Evolutionary conservation across 140 eudicot genomes (phyloP).

Genomic region (Anethum foeniculum): DNA sequence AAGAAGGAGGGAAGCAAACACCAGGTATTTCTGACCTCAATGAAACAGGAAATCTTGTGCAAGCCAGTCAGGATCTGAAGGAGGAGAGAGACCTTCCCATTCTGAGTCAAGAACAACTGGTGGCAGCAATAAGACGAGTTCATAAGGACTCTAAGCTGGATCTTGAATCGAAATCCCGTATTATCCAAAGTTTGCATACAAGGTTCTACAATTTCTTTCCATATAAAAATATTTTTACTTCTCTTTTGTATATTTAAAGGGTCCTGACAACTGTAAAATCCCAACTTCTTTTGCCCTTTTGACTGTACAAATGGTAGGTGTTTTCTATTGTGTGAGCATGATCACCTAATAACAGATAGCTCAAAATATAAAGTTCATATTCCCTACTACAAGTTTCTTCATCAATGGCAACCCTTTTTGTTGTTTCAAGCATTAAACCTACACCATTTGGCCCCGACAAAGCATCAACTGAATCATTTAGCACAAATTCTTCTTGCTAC

Average conservation of each 20-base stretch:
- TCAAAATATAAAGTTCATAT: background rate
- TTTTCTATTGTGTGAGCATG: background rate
- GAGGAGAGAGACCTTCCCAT: constrained; percentile 23
- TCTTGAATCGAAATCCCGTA: constrained; percentile 38
- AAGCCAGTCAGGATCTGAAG: constrained; percentile 11
- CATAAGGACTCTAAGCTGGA: constrained; percentile 59
- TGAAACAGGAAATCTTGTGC: constrained; percentile 17
- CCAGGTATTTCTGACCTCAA: constrained; percentile 21
- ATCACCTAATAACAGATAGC: no score
- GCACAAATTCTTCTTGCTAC: background rate
- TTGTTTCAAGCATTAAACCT: background rate
- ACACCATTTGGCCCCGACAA: background rate
- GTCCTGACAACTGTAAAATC: background rate
- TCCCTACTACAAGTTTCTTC: background rate
- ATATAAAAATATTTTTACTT: background rate
- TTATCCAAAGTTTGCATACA: constrained; percentile 61
- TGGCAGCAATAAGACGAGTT: constrained; percentile 65
- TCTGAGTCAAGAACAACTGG: constrained; percentile 66
- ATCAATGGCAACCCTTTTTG: background rate
- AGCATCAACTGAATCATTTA: background rate
- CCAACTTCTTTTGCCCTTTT: background rate
- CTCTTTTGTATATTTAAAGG: background rate
- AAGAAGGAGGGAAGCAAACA: constrained; percentile 23
- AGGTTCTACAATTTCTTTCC: constrained; percentile 34
- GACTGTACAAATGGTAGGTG: background rate